Conservation (phyloP, 2,329 filamentous ascomycete genomes). For the Claviceps monticola region DNA sequence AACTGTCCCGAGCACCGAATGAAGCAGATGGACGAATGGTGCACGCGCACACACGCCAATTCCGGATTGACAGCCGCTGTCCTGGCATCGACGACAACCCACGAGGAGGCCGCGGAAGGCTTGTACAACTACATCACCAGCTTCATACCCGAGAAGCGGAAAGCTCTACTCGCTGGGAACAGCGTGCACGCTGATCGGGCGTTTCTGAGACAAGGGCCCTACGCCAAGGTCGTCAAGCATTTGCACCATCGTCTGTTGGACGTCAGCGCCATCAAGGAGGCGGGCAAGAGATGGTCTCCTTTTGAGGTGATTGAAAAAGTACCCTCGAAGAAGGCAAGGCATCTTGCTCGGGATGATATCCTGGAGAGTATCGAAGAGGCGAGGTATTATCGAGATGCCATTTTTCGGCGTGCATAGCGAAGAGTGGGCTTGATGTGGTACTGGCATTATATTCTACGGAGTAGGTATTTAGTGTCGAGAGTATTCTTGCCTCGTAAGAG, state of each 20-base stretch:
- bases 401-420: slow-evolving; percentile 38
- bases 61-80: slow-evolving; percentile 74
- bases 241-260: slow-evolving; percentile 86
- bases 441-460: no score
- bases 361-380: slow-evolving; percentile 92
- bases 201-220: slow-evolving; percentile 66
- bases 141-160: slow-evolving; percentile 51
- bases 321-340: slow-evolving; percentile 60
- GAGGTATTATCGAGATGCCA: slow-evolving; percentile 58
- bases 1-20: slow-evolving; percentile 59
- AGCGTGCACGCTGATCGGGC: slow-evolving; percentile 80
- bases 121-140: slow-evolving; percentile 67
- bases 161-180: slow-evolving; percentile 75
- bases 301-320: slow-evolving; percentile 34
- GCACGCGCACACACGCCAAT: slow-evolving; percentile 60
- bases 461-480: no score
- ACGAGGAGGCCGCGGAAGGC: slow-evolving; percentile 55
- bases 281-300: slow-evolving; percentile 62
- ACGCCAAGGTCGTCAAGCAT: slow-evolving; percentile 57
- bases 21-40: slow-evolving; percentile 80
- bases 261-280: slow-evolving; percentile 87
- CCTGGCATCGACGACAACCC: slow-evolving; percentile 56
- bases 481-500: no score
- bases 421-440: no score
- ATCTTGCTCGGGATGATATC: slow-evolving; percentile 81